A percentile compares a stretch with the other conserved stretches of the same genome.
phyloP scores from a whole-genome alignment of 108 stramenopile genomes.

The Cyclotella choctawhatcheeana region DNA sequence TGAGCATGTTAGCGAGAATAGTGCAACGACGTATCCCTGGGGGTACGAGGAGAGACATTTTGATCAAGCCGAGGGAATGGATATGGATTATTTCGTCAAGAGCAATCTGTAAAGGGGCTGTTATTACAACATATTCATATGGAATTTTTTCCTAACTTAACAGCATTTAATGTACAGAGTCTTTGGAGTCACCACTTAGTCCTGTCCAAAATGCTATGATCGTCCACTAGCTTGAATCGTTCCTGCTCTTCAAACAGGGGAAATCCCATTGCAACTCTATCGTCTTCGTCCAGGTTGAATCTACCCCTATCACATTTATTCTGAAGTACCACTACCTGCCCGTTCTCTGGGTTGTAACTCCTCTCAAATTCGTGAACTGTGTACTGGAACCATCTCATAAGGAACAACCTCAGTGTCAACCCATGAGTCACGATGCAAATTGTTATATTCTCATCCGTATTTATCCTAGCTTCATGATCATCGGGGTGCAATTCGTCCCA shows the following conservation, averaged over 20 bases:
- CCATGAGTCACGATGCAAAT: conserved; percentile 90
- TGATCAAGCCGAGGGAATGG: conserved; percentile 34
- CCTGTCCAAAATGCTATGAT: conserved; percentile 37
- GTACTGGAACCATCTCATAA: conserved; percentile 91
- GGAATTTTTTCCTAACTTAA: neutral
- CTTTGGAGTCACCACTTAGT: conserved; percentile 21
- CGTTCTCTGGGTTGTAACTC: conserved; percentile 84
- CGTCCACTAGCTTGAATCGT: conserved; percentile 33
- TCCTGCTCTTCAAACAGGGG: conserved; percentile 33
- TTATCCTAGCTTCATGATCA: neutral
- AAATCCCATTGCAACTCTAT: conserved; percentile 41
- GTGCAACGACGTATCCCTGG: conserved; percentile 42
- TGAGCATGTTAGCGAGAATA: conserved; percentile 39
- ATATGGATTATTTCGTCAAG: conserved; percentile 47
- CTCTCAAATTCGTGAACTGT: conserved; percentile 85
- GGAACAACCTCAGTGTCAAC: conserved; percentile 74
- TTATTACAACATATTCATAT: neutral
- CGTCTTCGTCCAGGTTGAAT: conserved; percentile 31
- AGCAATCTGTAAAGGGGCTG: conserved; percentile 6
- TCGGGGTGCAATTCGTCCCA: conserved; percentile 7
- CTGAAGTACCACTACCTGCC: conserved; percentile 74
- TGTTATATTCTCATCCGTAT: conserved; percentile 55
- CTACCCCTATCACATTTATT: conserved; percentile 22
- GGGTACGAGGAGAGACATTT: conserved; percentile 40
- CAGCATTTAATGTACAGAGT: neutral